Evolutionary conservation across 768 basidiomycete genomes (phyloP).

Genomic region (Polyporus arcularius): DNA sequence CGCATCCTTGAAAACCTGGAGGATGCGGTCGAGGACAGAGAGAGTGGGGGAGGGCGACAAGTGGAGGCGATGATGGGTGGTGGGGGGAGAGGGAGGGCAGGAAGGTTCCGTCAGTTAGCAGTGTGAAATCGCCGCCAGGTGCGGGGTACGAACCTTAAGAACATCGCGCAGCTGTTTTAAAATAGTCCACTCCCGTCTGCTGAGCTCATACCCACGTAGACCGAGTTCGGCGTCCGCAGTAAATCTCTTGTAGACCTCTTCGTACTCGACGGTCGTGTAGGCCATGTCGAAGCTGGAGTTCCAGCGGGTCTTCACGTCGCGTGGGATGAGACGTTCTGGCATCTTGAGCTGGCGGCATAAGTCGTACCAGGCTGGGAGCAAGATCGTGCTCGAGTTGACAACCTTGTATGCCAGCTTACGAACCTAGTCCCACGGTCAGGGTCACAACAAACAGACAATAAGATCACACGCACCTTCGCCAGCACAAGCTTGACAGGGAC

Average conservation of each 20-base stretch:
- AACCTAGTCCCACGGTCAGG: slow-evolving; percentile 6
- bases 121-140: no score
- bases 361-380: slow-evolving; percentile 3
- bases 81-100: no score
- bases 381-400: slow-evolving; percentile 6
- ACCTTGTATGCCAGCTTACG: slow-evolving; percentile 20
- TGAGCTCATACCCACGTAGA: slow-evolving; percentile 7
- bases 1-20: no score
- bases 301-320: slow-evolving; percentile 22
- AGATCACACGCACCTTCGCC: neutral
- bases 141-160: slow-evolving; percentile 19
- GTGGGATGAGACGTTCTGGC: slow-evolving; percentile 3
- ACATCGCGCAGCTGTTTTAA: slow-evolving; percentile 19
- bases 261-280: slow-evolving; percentile 13
- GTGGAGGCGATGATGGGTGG: no score
- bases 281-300: slow-evolving; percentile 16
- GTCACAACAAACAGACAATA: neutral
- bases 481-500: neutral
- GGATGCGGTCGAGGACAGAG: no score
- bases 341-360: neutral
- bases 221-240: neutral
- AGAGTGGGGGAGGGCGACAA: no score
- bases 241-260: neutral
- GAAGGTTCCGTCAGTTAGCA: no score
- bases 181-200: slow-evolving; percentile 19